Base-by-base conservation (phyloP, 1,284 basidiomycete species). In the Neolentinus lepideus region DNA sequence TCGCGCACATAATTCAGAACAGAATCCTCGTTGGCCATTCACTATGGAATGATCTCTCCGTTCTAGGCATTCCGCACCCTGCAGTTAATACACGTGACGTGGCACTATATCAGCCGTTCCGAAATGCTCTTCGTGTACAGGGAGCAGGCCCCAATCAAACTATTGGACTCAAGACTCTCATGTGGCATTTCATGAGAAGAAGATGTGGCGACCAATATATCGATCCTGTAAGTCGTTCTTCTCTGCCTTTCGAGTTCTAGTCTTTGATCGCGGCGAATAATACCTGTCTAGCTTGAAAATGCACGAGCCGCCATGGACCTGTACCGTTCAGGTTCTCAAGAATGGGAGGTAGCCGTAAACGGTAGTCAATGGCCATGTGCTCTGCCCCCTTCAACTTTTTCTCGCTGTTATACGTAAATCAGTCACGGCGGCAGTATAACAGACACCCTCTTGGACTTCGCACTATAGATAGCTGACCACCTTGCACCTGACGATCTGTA, bases 41-140 rank as follows among this genome's bases (percentile, higher is more conserved):
- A 62, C 72, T 90, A 14, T 91, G 88, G 88, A 79, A 84, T 59
- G 88, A 90, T 66, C 75, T 91, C 31, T 87, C 88, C 88, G 89
- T 92, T 21, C 76, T 91, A 53, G 89, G 89, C n/a, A 83, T 92
- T 58, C 84, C 87, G 12, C 89, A 91, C 68, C 80, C 83, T 24
- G 87, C 88, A 10, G 82, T 85, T n/a, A 75, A 77, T 53, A 91
- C 89, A n/a, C 80, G 89, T 55, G 90, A 92, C 62, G 85, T 90
- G 46, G 89, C 83, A 2, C 70, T 92, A 29, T 92, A 90, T 69
- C 81, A 84, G 72, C 88, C 89, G 1, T 91, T 90, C 65, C 78
- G 86, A 64, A 85, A 81, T 55, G 77, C 85, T 1, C 70, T 91
- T 52, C 79, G 79, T 31, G 47, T 50, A 6, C 47, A 50, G 27